Evolutionary conservation across 192 early-diverging fungal species (phyloP), one percentile per base, ranked within the genome.

Genomic region (Jimgerdemannia lactiflua): DNA sequence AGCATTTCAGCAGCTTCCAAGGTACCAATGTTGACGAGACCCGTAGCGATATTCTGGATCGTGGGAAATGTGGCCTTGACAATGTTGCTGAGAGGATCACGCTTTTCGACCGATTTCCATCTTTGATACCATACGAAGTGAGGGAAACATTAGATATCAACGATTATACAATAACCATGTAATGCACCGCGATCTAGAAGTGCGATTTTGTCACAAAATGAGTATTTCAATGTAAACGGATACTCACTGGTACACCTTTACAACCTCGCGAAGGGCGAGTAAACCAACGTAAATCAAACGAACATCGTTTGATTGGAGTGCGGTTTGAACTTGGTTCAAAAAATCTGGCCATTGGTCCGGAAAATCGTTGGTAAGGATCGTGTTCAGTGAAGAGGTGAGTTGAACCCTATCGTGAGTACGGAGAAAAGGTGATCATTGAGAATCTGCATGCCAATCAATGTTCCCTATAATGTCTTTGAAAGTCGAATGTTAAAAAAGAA

Each of bases 1-100:
- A 94, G 84, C 89, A 97, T 93, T 77, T 91, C 90, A 20, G 91
- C 93, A 10, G 95, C 95, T 80, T 95, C 92, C 3, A 88, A 74
- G 54, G 87, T 92, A 70, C 91, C 86, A 59, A 86, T 82, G 11
- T 76, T 80, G 43, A 91, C 72, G 4, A 95, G 81, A 64, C 86
- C 82, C 29, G 90, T 81, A 9, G 91, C 94, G 74, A 99, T 94
- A 73, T 88, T 80, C 72, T 94, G 92, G 74, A 96, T 85, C 29
- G 83, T 85, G 10, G 94, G 91, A 83, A 97, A 94, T 67, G 94
- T 87, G 44, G 87, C 82, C 69, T 90, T 79, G 74, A 97, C 88
- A 64, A 97, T 87, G 73, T 89, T 88, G 67, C 89, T 83, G 43
- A 96, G 70, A 63, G 90, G 86, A 40, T 85, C 86, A 70, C 95